Evolutionary conservation across 192 early-diverging fungal species (phyloP), one percentile per base, ranked within the genome.

Genomic region (Helicostylum pulchrum): DNA sequence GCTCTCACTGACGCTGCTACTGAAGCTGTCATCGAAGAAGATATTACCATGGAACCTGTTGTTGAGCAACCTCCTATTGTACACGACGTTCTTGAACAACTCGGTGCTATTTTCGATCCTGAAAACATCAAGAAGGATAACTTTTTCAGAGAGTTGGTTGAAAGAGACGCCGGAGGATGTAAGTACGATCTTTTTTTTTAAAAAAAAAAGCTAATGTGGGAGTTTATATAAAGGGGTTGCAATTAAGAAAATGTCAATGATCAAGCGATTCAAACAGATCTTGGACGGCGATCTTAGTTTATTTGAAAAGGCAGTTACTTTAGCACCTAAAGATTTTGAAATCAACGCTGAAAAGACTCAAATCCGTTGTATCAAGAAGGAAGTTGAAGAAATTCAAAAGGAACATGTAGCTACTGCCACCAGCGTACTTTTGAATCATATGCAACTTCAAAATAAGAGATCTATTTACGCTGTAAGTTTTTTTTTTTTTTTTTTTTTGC

Each of bases 401-500:
- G 42, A 42, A 53, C 53, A 36, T n/a, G 56, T 53, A 0, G 39
- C 30, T 2, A 20, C 17, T 36, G 56, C 26, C 8, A 30, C 49
- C 11, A 53, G 45, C 1, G 50, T 57, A 26, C 6, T 64, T 1
- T 8, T n/a, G 19, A 44, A 42, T 6, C 26, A 56, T 23, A 64
- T 70, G 20, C 1, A 30, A 20, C 20, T 6, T 8, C 61, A 60
- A 47, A 68, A 67, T 32, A 26, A 50, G 9, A 45, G 61, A 59
- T 73, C 71, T 3, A 68, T 73, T 26, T 73, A 73, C 53, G 61
- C 39, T 21, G 71, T 73, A 64, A 63, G 71, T 62, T 31, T 34
- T 8, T 39, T 26, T 2, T 26, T 26, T 26, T 26, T 2, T 17
- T 15, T 19, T 11, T 15, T 11, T 6, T 7, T 15, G 14, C 2